Conservation (phyloP, 2,329 filamentous ascomycete genomes). For the Phyllosticta paracitricarpa region DNA sequence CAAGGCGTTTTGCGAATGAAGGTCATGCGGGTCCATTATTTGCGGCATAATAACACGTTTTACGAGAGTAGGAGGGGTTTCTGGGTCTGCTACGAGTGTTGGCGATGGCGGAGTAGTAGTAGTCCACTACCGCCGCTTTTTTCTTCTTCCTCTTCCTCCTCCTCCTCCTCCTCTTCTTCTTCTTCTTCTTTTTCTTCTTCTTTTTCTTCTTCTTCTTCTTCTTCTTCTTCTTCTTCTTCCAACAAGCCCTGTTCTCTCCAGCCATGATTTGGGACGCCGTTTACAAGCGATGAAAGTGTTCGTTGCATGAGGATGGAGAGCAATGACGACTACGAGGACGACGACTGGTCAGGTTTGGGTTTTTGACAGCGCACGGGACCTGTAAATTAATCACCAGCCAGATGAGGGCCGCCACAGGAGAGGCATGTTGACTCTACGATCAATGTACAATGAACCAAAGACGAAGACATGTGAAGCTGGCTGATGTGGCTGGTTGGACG, state of each 20-base stretch:
- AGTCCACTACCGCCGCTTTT: background rate
- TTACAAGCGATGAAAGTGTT: background rate
- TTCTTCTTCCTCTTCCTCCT: conserved; percentile 1
- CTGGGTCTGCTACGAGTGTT: conserved; percentile 7
- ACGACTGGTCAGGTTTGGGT: background rate
- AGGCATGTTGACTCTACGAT: background rate
- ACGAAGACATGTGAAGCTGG: background rate
- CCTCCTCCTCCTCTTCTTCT: background rate
- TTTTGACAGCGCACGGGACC: conserved; percentile 3
- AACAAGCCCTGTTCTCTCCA: background rate
- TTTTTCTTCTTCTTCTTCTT: background rate
- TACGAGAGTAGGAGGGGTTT: background rate
- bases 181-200: background rate
- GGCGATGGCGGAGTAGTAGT: conserved; percentile 5
- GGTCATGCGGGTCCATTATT: conserved; percentile 9
- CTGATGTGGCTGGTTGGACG: no score
- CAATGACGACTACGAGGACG: conserved; percentile 1
- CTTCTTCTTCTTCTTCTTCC: background rate
- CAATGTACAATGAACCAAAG: background rate
- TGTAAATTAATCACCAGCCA: conserved; percentile 11
- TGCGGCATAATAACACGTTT: conserved; percentile 11
- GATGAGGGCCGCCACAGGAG: background rate
- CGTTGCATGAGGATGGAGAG: background rate
- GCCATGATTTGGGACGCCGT: background rate
- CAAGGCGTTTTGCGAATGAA: conserved; percentile 9